Conservation (phyloP, 768 basidiomycete genomes). For the Leucocoprinus sp. region DNA sequence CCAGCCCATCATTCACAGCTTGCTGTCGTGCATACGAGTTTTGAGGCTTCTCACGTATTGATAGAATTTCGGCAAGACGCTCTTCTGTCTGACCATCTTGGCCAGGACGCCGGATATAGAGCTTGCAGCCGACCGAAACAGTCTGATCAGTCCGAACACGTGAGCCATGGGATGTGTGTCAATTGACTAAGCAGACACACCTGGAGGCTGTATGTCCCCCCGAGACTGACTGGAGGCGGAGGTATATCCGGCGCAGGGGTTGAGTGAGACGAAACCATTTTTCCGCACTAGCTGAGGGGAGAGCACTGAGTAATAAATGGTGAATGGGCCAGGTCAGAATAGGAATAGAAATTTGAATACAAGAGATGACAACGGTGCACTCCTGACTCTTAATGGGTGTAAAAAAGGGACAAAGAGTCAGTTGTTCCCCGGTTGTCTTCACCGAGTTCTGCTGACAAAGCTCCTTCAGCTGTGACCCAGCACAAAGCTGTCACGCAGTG, state of each 20-base stretch:
- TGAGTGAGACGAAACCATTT: slow-evolving; percentile 31
- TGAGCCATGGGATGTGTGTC: slow-evolving; percentile 24
- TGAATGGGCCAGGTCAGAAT: slow-evolving; percentile 8
- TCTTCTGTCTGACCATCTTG: slow-evolving; percentile 75
- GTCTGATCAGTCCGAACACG: slow-evolving; percentile 33
- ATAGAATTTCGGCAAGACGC: slow-evolving; percentile 91
- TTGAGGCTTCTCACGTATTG: slow-evolving; percentile 81
- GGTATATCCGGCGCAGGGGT: slow-evolving; percentile 32
- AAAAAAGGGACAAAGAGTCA: no score
- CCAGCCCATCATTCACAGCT: slow-evolving; percentile 33
- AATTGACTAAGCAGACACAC: slow-evolving; percentile 32
- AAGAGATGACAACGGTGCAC: neutral
- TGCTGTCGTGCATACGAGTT: slow-evolving; percentile 49
- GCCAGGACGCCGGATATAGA: slow-evolving; percentile 80
- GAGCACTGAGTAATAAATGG: slow-evolving; percentile 9
- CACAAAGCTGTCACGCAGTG: neutral
- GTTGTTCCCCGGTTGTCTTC: no score
- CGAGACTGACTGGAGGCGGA: slow-evolving; percentile 62
- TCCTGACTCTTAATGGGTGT: neutral
- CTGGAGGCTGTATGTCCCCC: slow-evolving; percentile 71
- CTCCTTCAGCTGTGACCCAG: neutral
- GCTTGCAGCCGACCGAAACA: slow-evolving; percentile 89
- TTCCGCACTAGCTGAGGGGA: slow-evolving; percentile 10
- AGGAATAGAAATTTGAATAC: neutral
- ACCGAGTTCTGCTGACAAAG: slow-evolving; percentile 10